Conservation (phyloP, 2,329 filamentous ascomycete species). For the Ascochyta viciae-villosae region DNA sequence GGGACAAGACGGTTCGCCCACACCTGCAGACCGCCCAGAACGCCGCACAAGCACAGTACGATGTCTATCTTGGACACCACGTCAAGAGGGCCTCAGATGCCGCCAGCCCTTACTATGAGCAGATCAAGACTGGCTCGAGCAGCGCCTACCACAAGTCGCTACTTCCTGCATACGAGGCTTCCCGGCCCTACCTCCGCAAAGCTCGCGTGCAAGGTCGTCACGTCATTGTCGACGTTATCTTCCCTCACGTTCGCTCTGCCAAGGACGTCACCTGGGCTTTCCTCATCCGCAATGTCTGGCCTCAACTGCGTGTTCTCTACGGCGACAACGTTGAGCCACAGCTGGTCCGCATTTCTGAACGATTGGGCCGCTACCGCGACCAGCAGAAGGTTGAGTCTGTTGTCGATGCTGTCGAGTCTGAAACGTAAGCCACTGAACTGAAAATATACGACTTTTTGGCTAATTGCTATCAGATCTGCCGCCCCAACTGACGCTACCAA, state of each 20-base stretch:
- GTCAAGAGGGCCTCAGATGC: slow-evolving; percentile 66
- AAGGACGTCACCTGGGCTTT: slow-evolving; percentile 75
- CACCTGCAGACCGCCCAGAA: slow-evolving; percentile 71
- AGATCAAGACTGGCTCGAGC: slow-evolving; percentile 66
- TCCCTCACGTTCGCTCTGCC: slow-evolving; percentile 75
- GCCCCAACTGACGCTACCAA: slow-evolving; percentile 25
- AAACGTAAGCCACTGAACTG: slow-evolving; percentile 29
- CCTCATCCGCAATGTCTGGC: slow-evolving; percentile 79
- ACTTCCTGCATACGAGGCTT: slow-evolving; percentile 76
- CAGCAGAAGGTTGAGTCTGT: slow-evolving; percentile 68
- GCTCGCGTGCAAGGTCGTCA: slow-evolving; percentile 71
- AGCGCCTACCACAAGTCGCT: slow-evolving; percentile 76
- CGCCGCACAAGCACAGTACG: slow-evolving; percentile 70
- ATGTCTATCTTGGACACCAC: slow-evolving; percentile 74
- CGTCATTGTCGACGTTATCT: slow-evolving; percentile 71
- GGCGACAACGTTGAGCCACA: slow-evolving; percentile 95
- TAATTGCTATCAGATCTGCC: slow-evolving; percentile 20
- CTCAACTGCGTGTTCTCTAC: slow-evolving; percentile 80
- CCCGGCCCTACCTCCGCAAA: slow-evolving; percentile 75
- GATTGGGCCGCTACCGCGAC: slow-evolving; percentile 77
- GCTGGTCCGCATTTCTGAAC: slow-evolving; percentile 87
- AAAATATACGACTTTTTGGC: neutral
- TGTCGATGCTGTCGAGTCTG: slow-evolving; percentile 60
- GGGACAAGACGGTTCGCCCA: slow-evolving; percentile 80
- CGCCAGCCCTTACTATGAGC: slow-evolving; percentile 75